Percentiles rank a stretch among this genome's conserved stretches.
These are phyloP conservation scores for Carex scoparia DNA, from an alignment of 176 grass and related monocot species.

Conservation along the genomic window DNA sequence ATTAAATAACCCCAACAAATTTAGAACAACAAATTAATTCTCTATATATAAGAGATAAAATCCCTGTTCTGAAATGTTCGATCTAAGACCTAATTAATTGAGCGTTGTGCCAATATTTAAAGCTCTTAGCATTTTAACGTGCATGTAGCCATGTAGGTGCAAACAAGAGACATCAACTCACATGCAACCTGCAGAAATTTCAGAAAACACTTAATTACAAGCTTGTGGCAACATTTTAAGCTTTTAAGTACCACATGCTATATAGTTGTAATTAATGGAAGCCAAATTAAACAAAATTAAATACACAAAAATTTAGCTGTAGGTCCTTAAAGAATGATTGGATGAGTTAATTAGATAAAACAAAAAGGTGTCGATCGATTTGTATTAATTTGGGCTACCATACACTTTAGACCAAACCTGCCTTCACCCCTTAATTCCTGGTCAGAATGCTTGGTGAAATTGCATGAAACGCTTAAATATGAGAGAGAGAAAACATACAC, in stretches of 20 bases:
- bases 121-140: neutral
- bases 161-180: slow-evolving; percentile 2
- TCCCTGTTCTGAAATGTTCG: neutral
- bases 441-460: slow-evolving; percentile 17
- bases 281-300: neutral
- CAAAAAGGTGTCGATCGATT: neutral
- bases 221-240: neutral
- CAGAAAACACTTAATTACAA: neutral
- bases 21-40: neutral
- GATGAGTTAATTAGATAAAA: neutral
- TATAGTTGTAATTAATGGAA: neutral
- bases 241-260: neutral
- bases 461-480: slow-evolving; percentile 14
- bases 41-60: neutral
- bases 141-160: no score
- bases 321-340: neutral
- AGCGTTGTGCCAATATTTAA: neutral
- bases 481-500: slow-evolving; percentile 10
- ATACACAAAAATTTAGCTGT: neutral
- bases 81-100: neutral
- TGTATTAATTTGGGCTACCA: neutral
- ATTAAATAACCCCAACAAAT: neutral
- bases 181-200: neutral
- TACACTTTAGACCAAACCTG: neutral
- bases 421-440: neutral